Base-by-base conservation (phyloP, 139 green algal species). In the Desmodesmus armatus region DNA sequence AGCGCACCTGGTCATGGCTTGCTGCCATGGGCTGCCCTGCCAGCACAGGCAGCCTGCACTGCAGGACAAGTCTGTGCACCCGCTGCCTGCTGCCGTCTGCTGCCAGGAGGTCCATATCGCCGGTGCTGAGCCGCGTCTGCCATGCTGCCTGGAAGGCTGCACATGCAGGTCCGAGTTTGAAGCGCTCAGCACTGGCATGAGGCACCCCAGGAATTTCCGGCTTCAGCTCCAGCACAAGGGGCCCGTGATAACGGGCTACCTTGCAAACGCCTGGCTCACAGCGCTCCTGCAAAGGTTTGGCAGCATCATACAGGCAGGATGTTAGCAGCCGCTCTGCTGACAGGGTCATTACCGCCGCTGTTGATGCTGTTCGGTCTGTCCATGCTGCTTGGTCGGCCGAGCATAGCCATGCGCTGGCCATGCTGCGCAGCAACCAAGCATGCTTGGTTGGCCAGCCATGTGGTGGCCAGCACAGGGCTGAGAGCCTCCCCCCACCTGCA, bases 251-350 rank as follows among this genome's bases (percentile, higher is more conserved):
- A 5, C 80, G 67, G 2, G 80, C 80, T 21, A 86, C 80, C 53
- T 86, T 86, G 80, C 80, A 86, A 2, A 86, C 80, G 13, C 80
- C 80, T 19, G 80, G 80, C 69, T 86, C 80, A 44, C 49, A 86
- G 51, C 80, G 80, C 80, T 86, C 80, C 80, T 86, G 80, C 23
- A 40, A 41, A 29, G 43, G 13, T 47, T 5, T 19, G 44, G 33
- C 15, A 62, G 17, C 51, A 41, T 21, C 2, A 5, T 19, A 55
- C 7, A 55, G 47, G 47, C 7, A 13, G 9, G 47, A 55, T 21
- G 47, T 55, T 55, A 13, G 47, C 47, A 55, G 47, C 47, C 13
- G 47, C n/a, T n/a, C n/a, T n/a, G n/a, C n/a, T n/a, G n/a, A n/a
- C n/a, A n/a, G n/a, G n/a, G n/a, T n/a, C n/a, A n/a, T n/a, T n/a